Evolutionary conservation across 352 stramenopile genomes (phyloP), one percentile per base, ranked within the genome.

Genomic region (Pythium dissotocum): DNA sequence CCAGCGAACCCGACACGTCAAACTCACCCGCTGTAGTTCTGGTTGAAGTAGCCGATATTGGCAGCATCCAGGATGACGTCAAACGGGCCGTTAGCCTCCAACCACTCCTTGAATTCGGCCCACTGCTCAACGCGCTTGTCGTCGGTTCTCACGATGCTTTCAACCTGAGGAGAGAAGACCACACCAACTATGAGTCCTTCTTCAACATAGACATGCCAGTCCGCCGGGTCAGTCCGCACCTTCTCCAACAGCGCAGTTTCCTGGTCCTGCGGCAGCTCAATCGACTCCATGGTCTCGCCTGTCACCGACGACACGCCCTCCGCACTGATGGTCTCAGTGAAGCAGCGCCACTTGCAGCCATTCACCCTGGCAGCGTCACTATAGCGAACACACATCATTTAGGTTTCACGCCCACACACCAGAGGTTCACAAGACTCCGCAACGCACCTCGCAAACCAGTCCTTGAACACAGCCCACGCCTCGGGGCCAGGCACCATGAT

Each of bases 11-110:
- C 16, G 26, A 57, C 16, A 12, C 38, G 13, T 60, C 7, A 32
- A 21, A 62, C 79, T 55, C 71, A 93, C 88, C 86, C 88, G n/a
- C 82, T 75, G 77, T 97, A 99, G 79, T 99, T 99, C 77, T 98
- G 86, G 78, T 98, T 95, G 76, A 93, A 99, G 76, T 99, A 99
- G 4, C 96, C 98, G 35, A 99, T 91, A 77, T 99, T 99, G 24
- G 98, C 98, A 14, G 96, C 97, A 77, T 99, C 98, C 53, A 99
- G 89, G 26, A 99, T 76, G 28, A 98, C 83, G 73, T 99, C 93
- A 58, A 95, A 97, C 8, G 84, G 85, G 2, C 84, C 89, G 32
- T 87, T 78, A 42, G 72, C 64, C 32, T 77, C 62, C 35, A 97
- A 73, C 83, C 87, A 97, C 56, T 69, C 48, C 76, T 95, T 95